Evolutionary conservation across 306 rosid genomes (phyloP), one percentile per base, ranked within the genome.

Genomic region (Delonix regia): DNA sequence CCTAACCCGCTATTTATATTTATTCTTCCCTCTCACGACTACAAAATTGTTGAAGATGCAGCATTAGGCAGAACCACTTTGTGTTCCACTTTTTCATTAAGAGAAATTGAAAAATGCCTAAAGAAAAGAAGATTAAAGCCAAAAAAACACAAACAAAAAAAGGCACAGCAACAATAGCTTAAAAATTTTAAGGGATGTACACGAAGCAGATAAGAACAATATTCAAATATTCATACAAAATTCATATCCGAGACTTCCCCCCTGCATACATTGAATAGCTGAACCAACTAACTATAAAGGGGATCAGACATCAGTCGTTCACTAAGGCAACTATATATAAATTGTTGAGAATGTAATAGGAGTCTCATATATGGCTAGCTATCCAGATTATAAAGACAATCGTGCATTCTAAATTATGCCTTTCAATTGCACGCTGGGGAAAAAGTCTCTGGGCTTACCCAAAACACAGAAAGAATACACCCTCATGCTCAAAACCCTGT

Each of bases 341-440:
- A 83, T 45, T 77, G 80, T 70, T 19, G 79, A 85, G 85, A 87
- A 82, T 68, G 82, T 73, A 64, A 80, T 75, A n/a, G n/a, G 77
- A 74, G 94, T 89, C 79, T 59, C 49, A 87, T 84, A 78, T 84
- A 82, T 82, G 78, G 87, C 92, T 88, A 89, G 68, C 86, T 89
- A 88, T 81, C 85, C 83, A 89, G 80, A 84, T 83, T 83, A 78
- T 87, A 86, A 83, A 84, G 76, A 85, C 79, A 87, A 80, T 85
- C 85, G 93, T 89, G 88, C 81, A 71, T 86, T 89, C 96, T 90
- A 86, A 89, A 87, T 90, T 83, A 84, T 80, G 89, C 90, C 88
- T 86, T 92, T 84, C 93, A 86, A 85, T 92, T 87, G 82, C 88
- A 86, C 86, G 81, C 84, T 79, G 87, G 94, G 96, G 65, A 76